phyloP scores from a whole-genome alignment of 306 rosid species.

The Cicer judaicum region DNA sequence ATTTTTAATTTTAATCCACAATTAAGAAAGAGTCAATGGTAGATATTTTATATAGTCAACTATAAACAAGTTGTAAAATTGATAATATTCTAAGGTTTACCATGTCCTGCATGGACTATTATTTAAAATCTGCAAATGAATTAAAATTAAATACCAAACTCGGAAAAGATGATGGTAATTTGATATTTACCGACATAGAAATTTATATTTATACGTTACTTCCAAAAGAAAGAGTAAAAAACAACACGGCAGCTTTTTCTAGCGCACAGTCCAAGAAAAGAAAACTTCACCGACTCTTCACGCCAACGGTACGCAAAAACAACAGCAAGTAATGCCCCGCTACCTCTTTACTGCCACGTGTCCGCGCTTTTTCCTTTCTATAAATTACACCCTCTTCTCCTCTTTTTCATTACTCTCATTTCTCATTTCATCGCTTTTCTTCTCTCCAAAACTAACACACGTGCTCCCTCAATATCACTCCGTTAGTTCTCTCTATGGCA shows the following conservation, averaged over 20 bases:
- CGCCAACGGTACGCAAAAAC: background rate
- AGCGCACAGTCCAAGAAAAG: background rate
- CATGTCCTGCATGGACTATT: too few relatives aligned
- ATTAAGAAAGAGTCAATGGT: too few relatives aligned
- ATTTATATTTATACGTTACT: too few relatives aligned
- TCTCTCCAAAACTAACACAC: background rate
- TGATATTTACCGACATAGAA: too few relatives aligned
- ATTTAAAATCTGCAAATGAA: too few relatives aligned
- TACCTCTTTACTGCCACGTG: background rate
- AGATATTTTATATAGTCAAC: too few relatives aligned
- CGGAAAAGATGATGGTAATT: too few relatives aligned
- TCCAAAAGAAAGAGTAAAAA: too few relatives aligned
- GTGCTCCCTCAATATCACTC: background rate
- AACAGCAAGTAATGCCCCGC: background rate
- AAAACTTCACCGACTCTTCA: background rate
- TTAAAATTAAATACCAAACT: too few relatives aligned
- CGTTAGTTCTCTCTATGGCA: slow-evolving; percentile 45
- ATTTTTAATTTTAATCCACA: too few relatives aligned
- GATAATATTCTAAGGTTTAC: too few relatives aligned
- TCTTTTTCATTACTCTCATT: background rate
- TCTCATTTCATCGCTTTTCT: background rate
- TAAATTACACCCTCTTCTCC: background rate
- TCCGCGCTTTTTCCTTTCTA: background rate
- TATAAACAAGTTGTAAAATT: too few relatives aligned
- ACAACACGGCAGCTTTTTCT: background rate